Percentiles rank a stretch among this genome's conserved stretches.
These are phyloP conservation scores for Pigoraptor vietnamica DNA, from an alignment of 78 protist genomes.

Conservation along the genomic window DNA sequence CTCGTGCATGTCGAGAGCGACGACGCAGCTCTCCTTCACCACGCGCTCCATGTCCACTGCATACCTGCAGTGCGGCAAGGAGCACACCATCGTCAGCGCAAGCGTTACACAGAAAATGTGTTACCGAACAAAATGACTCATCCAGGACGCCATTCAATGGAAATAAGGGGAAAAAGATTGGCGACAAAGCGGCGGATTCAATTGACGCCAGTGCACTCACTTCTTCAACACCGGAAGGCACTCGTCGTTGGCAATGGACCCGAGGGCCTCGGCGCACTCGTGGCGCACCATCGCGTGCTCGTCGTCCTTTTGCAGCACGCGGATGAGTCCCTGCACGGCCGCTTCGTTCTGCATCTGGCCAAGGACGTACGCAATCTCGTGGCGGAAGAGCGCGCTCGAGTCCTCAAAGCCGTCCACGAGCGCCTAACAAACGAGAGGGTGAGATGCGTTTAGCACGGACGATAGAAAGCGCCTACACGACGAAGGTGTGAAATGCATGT, in stretches of 20 bases:
- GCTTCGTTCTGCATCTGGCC: constrained; percentile 31
- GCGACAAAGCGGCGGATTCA: no score
- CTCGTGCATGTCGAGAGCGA: constrained; percentile 42
- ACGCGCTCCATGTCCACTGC: neutral
- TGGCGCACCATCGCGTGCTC: constrained; percentile 34
- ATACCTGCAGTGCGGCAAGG: neutral
- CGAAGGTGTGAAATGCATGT: no score
- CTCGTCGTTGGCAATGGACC: constrained; percentile 12
- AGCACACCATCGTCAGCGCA: no score
- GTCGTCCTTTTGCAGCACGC: neutral
- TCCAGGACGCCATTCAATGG: neutral
- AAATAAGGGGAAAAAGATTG: neutral
- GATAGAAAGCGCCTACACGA: no score
- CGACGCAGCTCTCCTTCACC: constrained; percentile 33
- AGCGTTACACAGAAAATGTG: no score
- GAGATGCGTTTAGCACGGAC: no score
- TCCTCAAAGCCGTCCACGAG: constrained; percentile 8
- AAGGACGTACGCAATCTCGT: constrained; percentile 31
- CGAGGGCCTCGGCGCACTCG: constrained; percentile 38
- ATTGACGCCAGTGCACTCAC: neutral
- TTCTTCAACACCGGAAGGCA: neutral
- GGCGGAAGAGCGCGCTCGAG: constrained; percentile 22
- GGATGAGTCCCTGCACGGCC: neutral
- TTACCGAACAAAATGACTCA: no score
- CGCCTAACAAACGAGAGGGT: neutral